Base-by-base conservation (phyloP, 257 asterid genomes). In the Euphrasia confusa region DNA sequence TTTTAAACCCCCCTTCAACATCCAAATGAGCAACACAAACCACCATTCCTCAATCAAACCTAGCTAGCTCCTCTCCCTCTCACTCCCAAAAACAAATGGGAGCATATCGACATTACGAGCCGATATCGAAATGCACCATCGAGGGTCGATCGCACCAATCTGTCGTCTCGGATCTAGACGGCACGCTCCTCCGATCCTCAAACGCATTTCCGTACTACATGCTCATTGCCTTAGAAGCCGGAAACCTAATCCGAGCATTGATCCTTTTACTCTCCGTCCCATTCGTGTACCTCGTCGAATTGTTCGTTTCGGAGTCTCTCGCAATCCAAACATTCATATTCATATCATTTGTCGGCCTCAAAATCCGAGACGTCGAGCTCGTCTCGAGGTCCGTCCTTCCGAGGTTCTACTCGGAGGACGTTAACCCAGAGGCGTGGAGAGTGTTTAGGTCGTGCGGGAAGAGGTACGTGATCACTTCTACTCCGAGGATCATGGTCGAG, bases 221-320 rank as follows among this genome's bases (percentile, higher is more conserved):
- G 81, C 95, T 92, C 24, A 70, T 92, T 0, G 97, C 98, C 30
- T 56, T 92, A 7, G 97, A 92, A 74, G 98, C 93, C 3, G 98
- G 98, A 4, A 84, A 84, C 78, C 65, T 84, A 2, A 30, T 81
- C 0, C 81, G 98, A 7, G 97, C 97, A 7, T 0, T 86, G 3
- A 2, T 89, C 28, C 89, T 92, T 0, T 54, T 89, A 9, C 8
- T 63, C 0, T 79, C 84, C 0, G 83, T 78, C 28, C 97, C 97
- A 0, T 63, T 89, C 7, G 74, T 81, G 9, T 86, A 84, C 40
- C 73, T 83, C n/a, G 59, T 72, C 5, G 73, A 86, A 74, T 0
- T 86, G 17, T 77, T 88, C 64, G 54, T 89, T 17, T 88, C 98
- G 0, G 95, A 91, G 44, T 68, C 95, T 0, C 0, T 76, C 0